These are phyloP conservation scores for Melampsora larici-populina DNA, from an alignment of 1,284 basidiomycete species.

Conservation along the genomic window DNA sequence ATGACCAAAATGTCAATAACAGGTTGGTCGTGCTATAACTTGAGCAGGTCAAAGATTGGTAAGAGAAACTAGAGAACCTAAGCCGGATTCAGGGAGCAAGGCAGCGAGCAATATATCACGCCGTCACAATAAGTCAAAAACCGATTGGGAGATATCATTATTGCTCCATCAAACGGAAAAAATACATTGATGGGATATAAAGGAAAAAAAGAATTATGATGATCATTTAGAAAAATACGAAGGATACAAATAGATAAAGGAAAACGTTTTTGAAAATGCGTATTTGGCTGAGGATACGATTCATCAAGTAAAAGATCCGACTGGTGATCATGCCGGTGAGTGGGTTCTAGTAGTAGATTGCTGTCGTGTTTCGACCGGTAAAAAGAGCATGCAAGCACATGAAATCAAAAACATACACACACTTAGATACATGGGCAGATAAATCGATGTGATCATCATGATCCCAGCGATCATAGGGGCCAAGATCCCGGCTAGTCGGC, in stretches of 20 bases:
- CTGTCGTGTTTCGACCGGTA: slow-evolving; percentile 8
- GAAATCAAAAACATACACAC: slow-evolving; percentile 68
- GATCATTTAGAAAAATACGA: too few species aligned
- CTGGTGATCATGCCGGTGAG: not conserved
- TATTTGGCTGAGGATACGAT: not conserved
- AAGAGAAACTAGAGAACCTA: not conserved
- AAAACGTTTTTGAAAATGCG: too few species aligned
- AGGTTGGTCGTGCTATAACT: not conserved
- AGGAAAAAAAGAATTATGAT: too few species aligned
- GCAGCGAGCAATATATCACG: too few species aligned
- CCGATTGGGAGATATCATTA: too few species aligned
- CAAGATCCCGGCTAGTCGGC: slow-evolving; percentile 85
- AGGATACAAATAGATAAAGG: too few species aligned
- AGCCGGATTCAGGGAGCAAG: too few species aligned
- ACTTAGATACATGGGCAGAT: slow-evolving; percentile 75
- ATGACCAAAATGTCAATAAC: not conserved
- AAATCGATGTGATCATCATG: slow-evolving; percentile 68
- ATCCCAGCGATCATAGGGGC: slow-evolving; percentile 79
- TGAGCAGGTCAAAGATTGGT: not conserved
- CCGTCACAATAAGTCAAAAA: too few species aligned
- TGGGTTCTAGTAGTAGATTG: slow-evolving; percentile 24
- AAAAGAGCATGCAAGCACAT: slow-evolving; percentile 64
- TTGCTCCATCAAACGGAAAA: too few species aligned
- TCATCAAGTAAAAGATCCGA: not conserved
- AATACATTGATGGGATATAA: too few species aligned